phyloP scores from a whole-genome alignment of 2,329 filamentous ascomycete genomes.

The Penicillium sp. region DNA sequence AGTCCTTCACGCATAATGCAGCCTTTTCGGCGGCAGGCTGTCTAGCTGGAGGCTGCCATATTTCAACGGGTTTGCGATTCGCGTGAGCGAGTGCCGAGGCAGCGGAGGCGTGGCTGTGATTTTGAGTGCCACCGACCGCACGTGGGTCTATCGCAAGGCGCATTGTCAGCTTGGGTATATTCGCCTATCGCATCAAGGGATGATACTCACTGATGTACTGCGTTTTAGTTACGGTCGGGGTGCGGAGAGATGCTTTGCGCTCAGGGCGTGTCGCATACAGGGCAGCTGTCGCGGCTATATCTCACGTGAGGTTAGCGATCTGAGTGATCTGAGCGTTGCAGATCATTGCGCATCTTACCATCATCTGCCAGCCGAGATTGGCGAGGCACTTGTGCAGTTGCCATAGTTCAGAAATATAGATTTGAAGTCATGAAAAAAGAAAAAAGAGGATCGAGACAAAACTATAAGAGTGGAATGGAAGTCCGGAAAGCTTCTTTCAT shows the following conservation, averaged over 20 bases:
- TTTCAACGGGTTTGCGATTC: conserved; percentile 61
- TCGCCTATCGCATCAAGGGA: not conserved
- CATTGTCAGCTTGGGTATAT: conserved; percentile 4
- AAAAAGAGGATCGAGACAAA: too few species aligned
- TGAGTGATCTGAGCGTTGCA: not conserved
- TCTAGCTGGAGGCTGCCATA: conserved; percentile 61
- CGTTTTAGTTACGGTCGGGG: conserved; percentile 18
- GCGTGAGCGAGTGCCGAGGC: conserved; percentile 73
- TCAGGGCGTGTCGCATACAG: conserved; percentile 53
- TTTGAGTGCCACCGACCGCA: conserved; percentile 58
- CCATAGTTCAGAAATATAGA: conserved; percentile 22
- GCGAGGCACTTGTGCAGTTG: conserved; percentile 31
- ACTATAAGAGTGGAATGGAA: conserved; percentile 21
- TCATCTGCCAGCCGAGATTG: conserved; percentile 34
- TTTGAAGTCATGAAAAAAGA: not conserved
- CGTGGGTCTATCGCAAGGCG: conserved; percentile 19
- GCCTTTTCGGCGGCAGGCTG: conserved; percentile 61
- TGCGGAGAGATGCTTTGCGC: conserved; percentile 30
- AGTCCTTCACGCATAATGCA: conserved; percentile 59
- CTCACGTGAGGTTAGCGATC: conserved; percentile 11
- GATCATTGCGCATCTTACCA: conserved; percentile 24
- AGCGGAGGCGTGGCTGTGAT: conserved; percentile 58
- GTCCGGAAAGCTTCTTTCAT: conserved; percentile 28
- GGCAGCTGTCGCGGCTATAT: conserved; percentile 59
- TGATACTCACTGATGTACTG: conserved; percentile 23